These are phyloP conservation scores for Mycena citricolor DNA, from an alignment of 1,284 basidiomycete species.

Conservation along the genomic window DNA sequence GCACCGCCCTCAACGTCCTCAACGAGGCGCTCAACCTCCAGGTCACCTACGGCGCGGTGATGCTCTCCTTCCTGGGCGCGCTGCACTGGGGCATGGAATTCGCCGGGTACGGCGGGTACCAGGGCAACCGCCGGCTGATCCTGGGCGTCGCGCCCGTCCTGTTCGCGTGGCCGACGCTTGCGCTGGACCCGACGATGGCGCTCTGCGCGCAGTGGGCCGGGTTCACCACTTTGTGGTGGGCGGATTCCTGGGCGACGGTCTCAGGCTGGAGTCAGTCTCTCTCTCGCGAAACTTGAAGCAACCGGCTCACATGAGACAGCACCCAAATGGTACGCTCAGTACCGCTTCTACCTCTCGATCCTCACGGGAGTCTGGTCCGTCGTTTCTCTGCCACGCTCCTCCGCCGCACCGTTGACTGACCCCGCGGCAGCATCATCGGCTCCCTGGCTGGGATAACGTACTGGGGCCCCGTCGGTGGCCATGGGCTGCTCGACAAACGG, in stretches of 20 bases:
- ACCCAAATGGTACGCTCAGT: constrained; percentile 90
- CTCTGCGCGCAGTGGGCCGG: constrained; percentile 82
- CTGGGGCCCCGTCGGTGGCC: constrained; percentile 72
- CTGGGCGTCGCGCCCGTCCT: constrained; percentile 83
- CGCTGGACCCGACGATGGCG: constrained; percentile 69
- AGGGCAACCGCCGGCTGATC: constrained; percentile 73
- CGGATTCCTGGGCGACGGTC: constrained; percentile 72
- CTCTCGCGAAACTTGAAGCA: constrained; percentile 1
- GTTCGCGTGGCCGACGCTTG: constrained; percentile 85
- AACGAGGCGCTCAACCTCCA: constrained; percentile 79
- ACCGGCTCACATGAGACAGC: constrained; percentile 55
- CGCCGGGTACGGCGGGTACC: constrained; percentile 74
- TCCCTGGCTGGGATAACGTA: constrained; percentile 76
- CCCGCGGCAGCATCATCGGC: constrained; percentile 73
- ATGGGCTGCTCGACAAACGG: constrained; percentile 62
- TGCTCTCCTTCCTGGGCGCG: constrained; percentile 90
- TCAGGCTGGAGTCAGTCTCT: constrained; percentile 77
- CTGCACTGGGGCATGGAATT: constrained; percentile 98
- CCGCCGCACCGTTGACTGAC: too few species aligned
- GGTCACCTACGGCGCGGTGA: constrained; percentile 89
- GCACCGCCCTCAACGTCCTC: constrained; percentile 72
- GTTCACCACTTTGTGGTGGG: constrained; percentile 84
- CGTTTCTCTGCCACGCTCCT: too few species aligned
- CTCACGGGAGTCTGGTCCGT: constrained; percentile 87
- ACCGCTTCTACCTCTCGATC: constrained; percentile 92